Conservation (phyloP, 306 rosid species). For the Corylus avellana region DNA sequence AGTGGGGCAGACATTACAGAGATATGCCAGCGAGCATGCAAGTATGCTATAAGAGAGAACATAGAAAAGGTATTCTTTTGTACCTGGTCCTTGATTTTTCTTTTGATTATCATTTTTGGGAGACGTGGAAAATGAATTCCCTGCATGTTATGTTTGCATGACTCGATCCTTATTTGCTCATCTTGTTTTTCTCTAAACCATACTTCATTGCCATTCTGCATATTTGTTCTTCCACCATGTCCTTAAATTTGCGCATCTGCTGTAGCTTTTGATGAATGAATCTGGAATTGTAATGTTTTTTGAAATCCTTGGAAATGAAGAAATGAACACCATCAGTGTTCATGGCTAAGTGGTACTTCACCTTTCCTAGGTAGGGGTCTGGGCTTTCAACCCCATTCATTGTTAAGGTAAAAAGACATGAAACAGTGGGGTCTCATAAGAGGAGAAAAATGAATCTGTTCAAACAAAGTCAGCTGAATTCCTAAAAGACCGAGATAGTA, state of each 20-base stretch:
- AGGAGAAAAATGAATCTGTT: background rate
- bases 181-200: background rate
- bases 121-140: background rate
- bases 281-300: background rate
- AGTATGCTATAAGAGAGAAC: slow-evolving; percentile 63
- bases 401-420: background rate
- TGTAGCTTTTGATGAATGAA: background rate
- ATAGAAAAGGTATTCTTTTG: slow-evolving; percentile 50
- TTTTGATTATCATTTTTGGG: background rate
- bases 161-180: background rate
- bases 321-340: background rate
- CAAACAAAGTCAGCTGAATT: background rate
- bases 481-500: background rate
- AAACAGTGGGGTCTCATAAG: background rate
- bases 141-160: background rate
- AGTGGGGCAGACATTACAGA: slow-evolving; percentile 66
- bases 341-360: background rate
- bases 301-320: background rate
- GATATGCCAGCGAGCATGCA: slow-evolving; percentile 62
- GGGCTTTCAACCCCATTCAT: background rate
- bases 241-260: background rate
- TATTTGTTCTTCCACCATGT: background rate
- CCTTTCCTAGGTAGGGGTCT: background rate
- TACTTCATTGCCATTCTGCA: background rate
- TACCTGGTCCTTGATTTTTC: background rate